A percentile compares a stretch with the other conserved stretches of the same genome.
Conservation (phyloP, 2,329 filamentous ascomycete genomes). For the Xylariaceae sp. region DNA sequence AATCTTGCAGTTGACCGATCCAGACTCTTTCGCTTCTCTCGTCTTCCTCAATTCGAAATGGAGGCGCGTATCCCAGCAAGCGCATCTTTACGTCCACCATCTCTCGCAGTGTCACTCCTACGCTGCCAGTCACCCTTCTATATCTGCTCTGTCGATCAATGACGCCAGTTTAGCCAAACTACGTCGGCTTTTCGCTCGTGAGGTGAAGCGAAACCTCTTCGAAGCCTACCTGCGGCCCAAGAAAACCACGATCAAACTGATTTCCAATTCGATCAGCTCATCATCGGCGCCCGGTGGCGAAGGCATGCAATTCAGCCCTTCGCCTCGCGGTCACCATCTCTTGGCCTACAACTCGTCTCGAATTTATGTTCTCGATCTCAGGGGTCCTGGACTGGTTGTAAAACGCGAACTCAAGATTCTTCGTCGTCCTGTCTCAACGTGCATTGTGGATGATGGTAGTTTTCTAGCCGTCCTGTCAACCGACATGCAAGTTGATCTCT, state of each 20-base stretch:
- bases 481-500: constrained; percentile 86
- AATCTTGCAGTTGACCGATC: constrained; percentile 65
- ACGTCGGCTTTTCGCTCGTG: constrained; percentile 69
- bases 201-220: constrained; percentile 80
- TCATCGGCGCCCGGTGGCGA: constrained; percentile 84
- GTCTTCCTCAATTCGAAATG: constrained; percentile 70
- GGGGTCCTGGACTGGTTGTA: constrained; percentile 65
- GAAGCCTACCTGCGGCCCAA: constrained; percentile 75
- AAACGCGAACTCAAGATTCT: constrained; percentile 81
- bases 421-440: constrained; percentile 76
- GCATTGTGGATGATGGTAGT: constrained; percentile 79
- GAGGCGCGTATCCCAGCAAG: constrained; percentile 67
- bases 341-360: constrained; percentile 86
- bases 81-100: constrained; percentile 68
- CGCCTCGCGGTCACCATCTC: constrained; percentile 74
- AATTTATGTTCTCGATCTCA: constrained; percentile 78
- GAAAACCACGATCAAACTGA: constrained; percentile 76
- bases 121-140: constrained; percentile 53
- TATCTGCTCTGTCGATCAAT: constrained; percentile 46
- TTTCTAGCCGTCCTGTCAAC: constrained; percentile 80
- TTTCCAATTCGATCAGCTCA: constrained; percentile 84
- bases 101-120: constrained; percentile 67
- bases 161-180: constrained; percentile 64
- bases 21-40: constrained; percentile 71
- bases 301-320: constrained; percentile 84